Evolutionary conservation across 139 green algal species (phyloP), one percentile per base, ranked within the genome.

Genomic region (Tetradesmus obliquus): DNA sequence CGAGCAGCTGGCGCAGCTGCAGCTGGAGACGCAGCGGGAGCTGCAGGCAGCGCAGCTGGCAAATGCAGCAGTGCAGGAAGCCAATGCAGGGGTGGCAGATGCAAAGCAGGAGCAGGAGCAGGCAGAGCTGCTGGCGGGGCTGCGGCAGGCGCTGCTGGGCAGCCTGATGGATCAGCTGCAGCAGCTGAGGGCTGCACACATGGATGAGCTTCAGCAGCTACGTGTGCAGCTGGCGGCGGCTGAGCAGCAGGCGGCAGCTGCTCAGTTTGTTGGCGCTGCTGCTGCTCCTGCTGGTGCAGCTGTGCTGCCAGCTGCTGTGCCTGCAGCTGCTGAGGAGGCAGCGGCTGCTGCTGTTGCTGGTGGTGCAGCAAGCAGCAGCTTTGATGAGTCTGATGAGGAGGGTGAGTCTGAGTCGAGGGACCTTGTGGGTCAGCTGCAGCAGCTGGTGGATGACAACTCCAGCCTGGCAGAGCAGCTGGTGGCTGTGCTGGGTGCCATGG

Each of bases 161-260:
- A 20, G 24, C 6, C 76, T 82, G 24, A 53, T 53, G 76, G 22
- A 82, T 9, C 76, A 82, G 76, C 24, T 53, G 76, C 24, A 51
- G 76, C 13, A 53, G n/a, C 7, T 82, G 24, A 7, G 24, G n/a
- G 24, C 8, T n/a, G 76, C 24, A 6, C 24, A 82, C 8, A 17
- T 51, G 24, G 24, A 53, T 17, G 60, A 80, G 24, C 24, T 88
- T 24, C 24, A 80, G 84, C 84, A 88, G 82, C 54, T 87, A 55
- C 82, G 24, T 45, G n/a, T 19, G 9, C 45, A 24, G 51, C 80
- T 85, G 10, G 51, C 80, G 8, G 13, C 32, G 6, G 17, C 4
- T 3, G 1, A 24, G 13, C 80, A 85, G 80, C 80, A 84, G 79
- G 13, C 79, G 20, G 83, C 82, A 74, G 82, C 54, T 71, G 51